Evolutionary conservation across 805 yeast species (phyloP).

Genomic region (Saccharomyces jurei): DNA sequence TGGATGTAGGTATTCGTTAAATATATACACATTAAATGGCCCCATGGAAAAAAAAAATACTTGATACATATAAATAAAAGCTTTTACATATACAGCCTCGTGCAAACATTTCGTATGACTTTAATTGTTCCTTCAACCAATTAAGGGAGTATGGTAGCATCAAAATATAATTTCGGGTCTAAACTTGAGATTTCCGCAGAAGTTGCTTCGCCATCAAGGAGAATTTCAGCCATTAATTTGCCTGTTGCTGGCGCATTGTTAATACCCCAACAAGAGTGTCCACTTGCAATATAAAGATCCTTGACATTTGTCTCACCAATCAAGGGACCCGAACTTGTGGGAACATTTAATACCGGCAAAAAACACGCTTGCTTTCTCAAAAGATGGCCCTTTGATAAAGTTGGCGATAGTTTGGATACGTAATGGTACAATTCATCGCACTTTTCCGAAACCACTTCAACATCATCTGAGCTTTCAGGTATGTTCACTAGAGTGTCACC

Average conservation of each 20-base stretch:
- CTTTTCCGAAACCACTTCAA: conserved; percentile 74
- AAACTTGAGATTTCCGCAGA: conserved; percentile 75
- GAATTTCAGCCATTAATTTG: conserved; percentile 77
- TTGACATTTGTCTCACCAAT: conserved; percentile 89
- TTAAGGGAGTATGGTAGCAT: conserved; percentile 40
- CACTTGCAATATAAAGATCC: conserved; percentile 72
- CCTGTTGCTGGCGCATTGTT: conserved; percentile 98
- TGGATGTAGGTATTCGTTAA: neutral
- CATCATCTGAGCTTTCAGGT: conserved; percentile 92
- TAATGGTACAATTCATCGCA: conserved; percentile 81
- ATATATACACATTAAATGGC: neutral
- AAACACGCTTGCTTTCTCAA: conserved; percentile 89
- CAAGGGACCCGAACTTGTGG: conserved; percentile 86
- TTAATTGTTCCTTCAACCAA: neutral
- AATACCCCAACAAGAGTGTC: conserved; percentile 98
- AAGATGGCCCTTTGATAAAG: conserved; percentile 64
- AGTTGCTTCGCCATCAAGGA: conserved; percentile 72
- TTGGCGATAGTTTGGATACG: conserved; percentile 68
- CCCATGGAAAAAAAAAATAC: neutral
- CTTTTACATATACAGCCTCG: conserved; percentile 1
- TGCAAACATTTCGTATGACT: conserved; percentile 1
- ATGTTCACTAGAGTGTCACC: conserved; percentile 85
- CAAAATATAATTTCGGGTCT: conserved; percentile 83
- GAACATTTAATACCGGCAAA: conserved; percentile 87
- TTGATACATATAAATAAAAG: neutral